Percentiles rank a stretch among this genome's conserved stretches.
These are phyloP conservation scores for Pseudogymnoascus sp. DNA, from an alignment of 2,329 filamentous ascomycete genomes.

Conservation along the genomic window DNA sequence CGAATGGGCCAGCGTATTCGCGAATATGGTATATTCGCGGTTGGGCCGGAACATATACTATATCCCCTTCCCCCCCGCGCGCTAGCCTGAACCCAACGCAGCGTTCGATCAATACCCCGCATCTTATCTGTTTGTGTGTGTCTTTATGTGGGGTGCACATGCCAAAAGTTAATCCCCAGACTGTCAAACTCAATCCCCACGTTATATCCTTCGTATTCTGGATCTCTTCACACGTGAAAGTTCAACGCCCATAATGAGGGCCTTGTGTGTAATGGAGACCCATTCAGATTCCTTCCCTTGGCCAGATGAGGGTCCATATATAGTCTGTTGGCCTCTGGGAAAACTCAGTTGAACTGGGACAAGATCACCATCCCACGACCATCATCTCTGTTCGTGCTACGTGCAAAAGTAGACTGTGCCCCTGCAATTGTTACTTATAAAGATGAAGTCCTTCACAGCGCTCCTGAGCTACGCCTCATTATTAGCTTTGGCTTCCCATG, in stretches of 20 bases:
- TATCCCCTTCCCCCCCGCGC: too few species aligned
- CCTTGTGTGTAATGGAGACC: background rate
- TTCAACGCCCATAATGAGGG: background rate
- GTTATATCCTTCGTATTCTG: background rate
- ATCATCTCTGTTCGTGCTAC: background rate
- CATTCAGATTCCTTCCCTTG: background rate
- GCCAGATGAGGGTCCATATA: background rate
- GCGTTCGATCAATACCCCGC: background rate
- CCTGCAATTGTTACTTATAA: background rate
- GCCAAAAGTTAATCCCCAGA: slow-evolving; percentile 3
- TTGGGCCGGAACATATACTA: too few species aligned
- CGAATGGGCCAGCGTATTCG: too few species aligned
- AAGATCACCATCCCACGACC: background rate
- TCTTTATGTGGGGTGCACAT: background rate
- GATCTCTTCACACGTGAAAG: background rate
- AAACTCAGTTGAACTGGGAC: background rate
- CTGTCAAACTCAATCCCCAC: slow-evolving; percentile 2
- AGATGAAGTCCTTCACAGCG: background rate
- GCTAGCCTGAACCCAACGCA: background rate
- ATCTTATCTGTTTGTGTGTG: background rate
- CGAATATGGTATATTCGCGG: too few species aligned
- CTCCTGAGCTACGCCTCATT: background rate
- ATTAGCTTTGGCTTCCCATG: background rate
- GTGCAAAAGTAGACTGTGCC: background rate
- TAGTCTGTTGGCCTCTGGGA: background rate